Conservation (phyloP, 305 asterid genomes). For the Nicotiana rustica region DNA sequence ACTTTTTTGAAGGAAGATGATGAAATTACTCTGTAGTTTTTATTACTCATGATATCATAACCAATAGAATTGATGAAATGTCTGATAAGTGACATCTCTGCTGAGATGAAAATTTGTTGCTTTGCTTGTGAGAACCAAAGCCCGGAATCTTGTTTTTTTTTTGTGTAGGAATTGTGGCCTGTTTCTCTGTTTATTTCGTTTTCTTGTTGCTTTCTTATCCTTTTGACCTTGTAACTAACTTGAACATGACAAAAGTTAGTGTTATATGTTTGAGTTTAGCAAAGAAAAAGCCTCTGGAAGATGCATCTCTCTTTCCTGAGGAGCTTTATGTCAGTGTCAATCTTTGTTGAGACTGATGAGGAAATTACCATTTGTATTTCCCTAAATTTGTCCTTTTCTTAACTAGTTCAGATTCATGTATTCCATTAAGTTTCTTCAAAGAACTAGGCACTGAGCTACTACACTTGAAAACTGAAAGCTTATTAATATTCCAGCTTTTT, state of each 20-base stretch:
- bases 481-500: constrained; percentile 6
- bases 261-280: not conserved
- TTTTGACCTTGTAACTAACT: not conserved
- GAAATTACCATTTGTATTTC: constrained; percentile 1
- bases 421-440: not conserved
- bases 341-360: constrained; percentile 30
- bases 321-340: constrained; percentile 31
- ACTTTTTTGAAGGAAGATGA: not conserved
- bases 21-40: constrained; percentile 4
- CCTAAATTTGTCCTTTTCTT: not conserved
- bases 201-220: not conserved
- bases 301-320: not conserved
- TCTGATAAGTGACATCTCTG: not conserved
- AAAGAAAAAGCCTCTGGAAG: not conserved
- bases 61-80: not conserved
- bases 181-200: not conserved
- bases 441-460: not conserved
- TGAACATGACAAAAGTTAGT: constrained; percentile 20
- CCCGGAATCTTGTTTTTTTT: not conserved
- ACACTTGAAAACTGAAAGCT: constrained; percentile 27
- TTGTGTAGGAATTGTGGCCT: not conserved
- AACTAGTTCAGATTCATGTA: not conserved
- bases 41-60: not conserved
- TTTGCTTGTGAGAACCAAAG: not conserved
- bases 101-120: not conserved